phyloP scores from a whole-genome alignment of 1,284 basidiomycete species.

The Austropuccinia psidii region DNA sequence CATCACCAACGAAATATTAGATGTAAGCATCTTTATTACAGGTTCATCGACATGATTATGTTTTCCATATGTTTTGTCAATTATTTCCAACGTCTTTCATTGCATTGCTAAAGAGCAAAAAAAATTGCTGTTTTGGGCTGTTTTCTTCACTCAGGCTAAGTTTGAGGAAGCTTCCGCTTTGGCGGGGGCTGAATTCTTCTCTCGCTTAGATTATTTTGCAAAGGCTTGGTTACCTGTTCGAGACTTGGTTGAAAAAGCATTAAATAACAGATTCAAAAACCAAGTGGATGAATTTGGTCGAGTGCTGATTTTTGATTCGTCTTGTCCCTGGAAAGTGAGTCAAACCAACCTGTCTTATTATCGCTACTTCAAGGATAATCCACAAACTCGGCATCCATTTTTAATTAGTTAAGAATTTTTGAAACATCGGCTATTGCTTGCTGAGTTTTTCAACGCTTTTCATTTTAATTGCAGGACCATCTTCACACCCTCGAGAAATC shows the following conservation, averaged over 20 bases:
- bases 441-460: background rate
- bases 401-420: background rate
- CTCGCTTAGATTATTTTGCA: conserved; percentile 70
- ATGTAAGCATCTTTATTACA: conserved; percentile 54
- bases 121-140: no score
- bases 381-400: no score
- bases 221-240: conserved; percentile 89
- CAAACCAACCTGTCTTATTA: background rate
- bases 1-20: conserved; percentile 57
- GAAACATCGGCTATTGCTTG: background rate
- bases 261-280: conserved; percentile 59
- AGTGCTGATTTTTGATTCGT: conserved; percentile 72
- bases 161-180: conserved; percentile 74
- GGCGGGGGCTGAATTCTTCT: conserved; percentile 79
- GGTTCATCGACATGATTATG: background rate
- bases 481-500: conserved; percentile 17
- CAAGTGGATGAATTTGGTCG: conserved; percentile 60
- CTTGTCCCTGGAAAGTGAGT: conserved; percentile 75
- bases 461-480: conserved; percentile 4
- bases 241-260: conserved; percentile 64
- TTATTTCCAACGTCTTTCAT: no score
- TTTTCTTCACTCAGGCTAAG: conserved; percentile 52
- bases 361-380: no score
- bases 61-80: no score
- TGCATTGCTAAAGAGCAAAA: no score